Conservation (phyloP, 371 early-diverging fungal species). For the Rhizopus arrhizus region DNA sequence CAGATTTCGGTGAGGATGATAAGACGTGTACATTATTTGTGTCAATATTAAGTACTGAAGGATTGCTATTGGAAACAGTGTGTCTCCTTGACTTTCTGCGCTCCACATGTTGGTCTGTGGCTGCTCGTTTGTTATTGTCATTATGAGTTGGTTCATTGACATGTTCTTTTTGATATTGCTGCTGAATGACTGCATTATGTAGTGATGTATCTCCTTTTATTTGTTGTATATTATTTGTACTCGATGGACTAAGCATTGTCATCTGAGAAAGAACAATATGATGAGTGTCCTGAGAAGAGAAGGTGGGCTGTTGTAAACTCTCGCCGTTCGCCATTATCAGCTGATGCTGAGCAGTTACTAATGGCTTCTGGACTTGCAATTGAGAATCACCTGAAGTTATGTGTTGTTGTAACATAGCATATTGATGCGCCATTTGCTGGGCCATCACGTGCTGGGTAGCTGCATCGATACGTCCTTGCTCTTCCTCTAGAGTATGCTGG, state of each 20-base stretch:
- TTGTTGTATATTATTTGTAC: not conserved
- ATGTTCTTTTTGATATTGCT: slow-evolving; percentile 21
- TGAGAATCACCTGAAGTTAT: not conserved
- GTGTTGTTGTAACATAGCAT: slow-evolving; percentile 12
- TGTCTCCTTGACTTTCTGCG: slow-evolving; percentile 28
- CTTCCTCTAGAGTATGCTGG: slow-evolving; percentile 16
- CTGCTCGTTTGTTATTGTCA: not conserved
- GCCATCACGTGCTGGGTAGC: slow-evolving; percentile 31
- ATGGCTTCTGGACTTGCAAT: not conserved
- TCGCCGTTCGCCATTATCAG: slow-evolving; percentile 4
- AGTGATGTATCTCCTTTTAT: slow-evolving; percentile 5
- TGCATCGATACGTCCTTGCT: slow-evolving; percentile 19
- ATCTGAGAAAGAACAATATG: slow-evolving; percentile 30
- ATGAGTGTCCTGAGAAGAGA: slow-evolving; percentile 14
- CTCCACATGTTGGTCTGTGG: not conserved
- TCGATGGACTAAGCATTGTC: not conserved
- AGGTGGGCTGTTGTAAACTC: slow-evolving; percentile 3
- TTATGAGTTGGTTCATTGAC: not conserved
- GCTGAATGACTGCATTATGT: slow-evolving; percentile 30
- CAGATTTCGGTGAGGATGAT: slow-evolving; percentile 20
- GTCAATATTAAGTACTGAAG: slow-evolving; percentile 25
- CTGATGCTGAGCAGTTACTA: not conserved
- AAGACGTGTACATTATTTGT: slow-evolving; percentile 14
- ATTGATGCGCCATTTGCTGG: slow-evolving; percentile 31
- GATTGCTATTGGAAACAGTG: slow-evolving; percentile 27